A percentile compares a stretch with the other conserved stretches of the same genome.
These are phyloP conservation scores for Russula compacta DNA, from an alignment of 768 basidiomycete genomes.

Conservation along the genomic window DNA sequence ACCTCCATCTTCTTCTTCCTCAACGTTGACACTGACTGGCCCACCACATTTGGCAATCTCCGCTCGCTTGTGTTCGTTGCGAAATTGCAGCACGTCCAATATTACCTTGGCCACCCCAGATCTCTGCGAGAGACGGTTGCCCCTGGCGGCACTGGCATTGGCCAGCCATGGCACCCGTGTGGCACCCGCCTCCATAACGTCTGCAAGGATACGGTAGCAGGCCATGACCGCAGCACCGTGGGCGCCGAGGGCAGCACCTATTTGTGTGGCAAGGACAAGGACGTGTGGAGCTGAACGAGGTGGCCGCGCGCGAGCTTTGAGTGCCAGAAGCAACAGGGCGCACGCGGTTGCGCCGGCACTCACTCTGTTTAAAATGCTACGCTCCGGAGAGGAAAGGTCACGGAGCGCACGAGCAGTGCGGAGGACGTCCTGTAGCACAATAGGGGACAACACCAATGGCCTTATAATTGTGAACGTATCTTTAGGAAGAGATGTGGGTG, in stretches of 20 bases:
- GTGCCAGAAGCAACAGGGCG: conserved; percentile 57
- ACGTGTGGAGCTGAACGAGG: conserved; percentile 5
- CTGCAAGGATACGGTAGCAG: conserved; percentile 59
- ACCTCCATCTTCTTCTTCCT: conserved; percentile 26
- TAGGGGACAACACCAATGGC: conserved; percentile 1
- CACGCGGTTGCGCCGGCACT: conserved; percentile 34
- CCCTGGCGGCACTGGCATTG: conserved; percentile 35
- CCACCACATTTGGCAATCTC: conserved; percentile 28
- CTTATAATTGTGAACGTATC: conserved; percentile 4
- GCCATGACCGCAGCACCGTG: conserved; percentile 50
- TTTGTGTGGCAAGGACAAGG: conserved; percentile 23
- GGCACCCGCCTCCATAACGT: conserved; percentile 49
- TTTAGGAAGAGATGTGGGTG: conserved; percentile 26
- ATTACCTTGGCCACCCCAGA: conserved; percentile 55
- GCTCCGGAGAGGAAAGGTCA: conserved; percentile 27
- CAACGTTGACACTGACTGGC: conserved; percentile 32
- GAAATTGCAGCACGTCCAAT: conserved; percentile 61
- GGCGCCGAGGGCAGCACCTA: conserved; percentile 49
- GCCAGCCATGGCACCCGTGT: conserved; percentile 63
- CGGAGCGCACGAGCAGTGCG: conserved; percentile 40
- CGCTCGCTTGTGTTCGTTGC: conserved; percentile 49
- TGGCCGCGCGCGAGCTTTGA: conserved; percentile 55
- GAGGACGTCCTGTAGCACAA: conserved; percentile 29
- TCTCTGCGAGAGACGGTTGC: conserved; percentile 44
- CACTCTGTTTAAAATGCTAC: conserved; percentile 24